phyloP scores from a whole-genome alignment of 345 rosid species.

The Arabidopsis suecica region DNA sequence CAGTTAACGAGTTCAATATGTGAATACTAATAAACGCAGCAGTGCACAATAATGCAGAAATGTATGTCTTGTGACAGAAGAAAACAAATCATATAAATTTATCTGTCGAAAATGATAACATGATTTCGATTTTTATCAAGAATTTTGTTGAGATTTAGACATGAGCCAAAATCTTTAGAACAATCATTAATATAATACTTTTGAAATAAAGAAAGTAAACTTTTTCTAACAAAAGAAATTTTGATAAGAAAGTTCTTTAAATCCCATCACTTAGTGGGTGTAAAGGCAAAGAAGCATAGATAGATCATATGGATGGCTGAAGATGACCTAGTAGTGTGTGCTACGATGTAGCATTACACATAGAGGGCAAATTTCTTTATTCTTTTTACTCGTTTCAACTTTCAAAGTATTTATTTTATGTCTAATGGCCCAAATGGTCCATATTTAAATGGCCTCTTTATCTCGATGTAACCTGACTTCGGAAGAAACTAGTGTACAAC shows the following conservation, averaged over 20 bases:
- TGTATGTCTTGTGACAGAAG: conserved; percentile 38
- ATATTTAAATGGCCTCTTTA: conserved; percentile 23
- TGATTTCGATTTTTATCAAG: conserved; percentile 23
- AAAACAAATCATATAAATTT: conserved; percentile 27
- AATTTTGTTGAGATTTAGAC: conserved; percentile 37
- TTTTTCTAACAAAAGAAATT: not conserved
- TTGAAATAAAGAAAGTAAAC: conserved; percentile 1
- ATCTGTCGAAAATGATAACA: conserved; percentile 26
- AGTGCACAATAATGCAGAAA: conserved; percentile 22
- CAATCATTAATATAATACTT: conserved; percentile 18
- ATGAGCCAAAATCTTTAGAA: conserved; percentile 28
- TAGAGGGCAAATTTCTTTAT: conserved; percentile 25
- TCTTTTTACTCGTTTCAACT: not conserved
- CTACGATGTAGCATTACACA: conserved; percentile 31
- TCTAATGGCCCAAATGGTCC: conserved; percentile 27
- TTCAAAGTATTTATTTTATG: conserved; percentile 34
- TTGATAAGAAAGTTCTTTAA: conserved; percentile 33
- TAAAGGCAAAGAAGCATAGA: conserved; percentile 28
- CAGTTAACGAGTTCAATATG: conserved; percentile 37
- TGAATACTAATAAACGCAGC: conserved; percentile 24
- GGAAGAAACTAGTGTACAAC: conserved; percentile 2
- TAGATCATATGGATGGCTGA: conserved; percentile 27
- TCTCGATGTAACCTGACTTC: conserved; percentile 32
- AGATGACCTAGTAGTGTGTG: conserved; percentile 21
- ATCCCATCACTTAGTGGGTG: conserved; percentile 42